Conservation (phyloP, 768 basidiomycete genomes). For the Leccinum longicurvipes region DNA sequence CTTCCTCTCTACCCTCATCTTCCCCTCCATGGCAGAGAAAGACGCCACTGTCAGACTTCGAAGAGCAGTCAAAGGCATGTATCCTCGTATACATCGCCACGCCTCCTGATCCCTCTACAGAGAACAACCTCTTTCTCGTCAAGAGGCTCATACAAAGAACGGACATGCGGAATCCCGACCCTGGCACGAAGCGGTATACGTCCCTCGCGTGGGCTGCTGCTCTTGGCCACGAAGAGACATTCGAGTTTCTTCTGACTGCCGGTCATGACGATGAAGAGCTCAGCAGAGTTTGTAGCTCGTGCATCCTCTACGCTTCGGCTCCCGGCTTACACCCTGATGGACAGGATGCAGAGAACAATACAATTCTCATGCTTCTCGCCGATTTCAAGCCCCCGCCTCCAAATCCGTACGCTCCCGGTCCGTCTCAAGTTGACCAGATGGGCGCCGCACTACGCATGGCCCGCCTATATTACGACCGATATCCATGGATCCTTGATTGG, state of each 20-base stretch:
- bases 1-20: constrained; percentile 23
- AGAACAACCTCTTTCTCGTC: constrained; percentile 93
- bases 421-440: constrained; percentile 57
- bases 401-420: constrained; percentile 44
- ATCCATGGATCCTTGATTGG: constrained; percentile 88
- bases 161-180: constrained; percentile 90
- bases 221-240: constrained; percentile 87
- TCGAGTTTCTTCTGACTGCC: constrained; percentile 80
- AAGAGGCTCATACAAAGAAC: constrained; percentile 81
- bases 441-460: constrained; percentile 84
- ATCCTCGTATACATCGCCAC: not conserved
- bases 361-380: constrained; percentile 90
- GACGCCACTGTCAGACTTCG: constrained; percentile 72
- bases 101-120: constrained; percentile 40
- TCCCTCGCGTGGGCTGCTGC: constrained; percentile 91
- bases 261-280: constrained; percentile 94
- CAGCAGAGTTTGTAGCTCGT: constrained; percentile 62
- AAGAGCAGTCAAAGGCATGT: constrained; percentile 73
- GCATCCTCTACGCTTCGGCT: constrained; percentile 2
- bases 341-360: constrained; percentile 91
- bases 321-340: constrained; percentile 16
- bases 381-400: constrained; percentile 60
- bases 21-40: constrained; percentile 70
- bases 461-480: constrained; percentile 79
- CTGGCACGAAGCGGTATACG: constrained; percentile 70